Evolutionary conservation across 2,329 filamentous ascomycete genomes (phyloP).

Genomic region (Hypocrella siamensis): DNA sequence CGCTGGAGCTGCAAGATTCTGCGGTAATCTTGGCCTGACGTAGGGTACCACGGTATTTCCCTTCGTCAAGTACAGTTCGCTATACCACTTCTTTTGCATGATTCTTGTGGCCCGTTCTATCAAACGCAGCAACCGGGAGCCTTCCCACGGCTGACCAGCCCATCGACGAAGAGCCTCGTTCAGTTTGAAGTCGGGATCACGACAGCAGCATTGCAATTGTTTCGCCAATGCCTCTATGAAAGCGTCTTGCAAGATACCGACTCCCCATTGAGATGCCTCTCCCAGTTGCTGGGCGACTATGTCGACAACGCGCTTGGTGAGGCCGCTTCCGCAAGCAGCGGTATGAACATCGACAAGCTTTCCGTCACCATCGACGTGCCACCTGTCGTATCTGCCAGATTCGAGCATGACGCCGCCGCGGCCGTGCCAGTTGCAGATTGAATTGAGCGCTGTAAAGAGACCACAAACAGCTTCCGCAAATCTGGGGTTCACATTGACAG

Average conservation of each 20-base stretch:
- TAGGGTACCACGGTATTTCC: constrained; percentile 44
- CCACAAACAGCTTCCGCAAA: constrained; percentile 97
- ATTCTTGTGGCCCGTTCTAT: constrained; percentile 71
- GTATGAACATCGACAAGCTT: constrained; percentile 61
- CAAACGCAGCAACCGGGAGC: constrained; percentile 66
- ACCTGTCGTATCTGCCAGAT: constrained; percentile 62
- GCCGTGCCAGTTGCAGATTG: constrained; percentile 87
- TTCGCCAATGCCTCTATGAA: constrained; percentile 32
- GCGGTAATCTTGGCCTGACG: constrained; percentile 56
- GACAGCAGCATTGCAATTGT: constrained; percentile 27
- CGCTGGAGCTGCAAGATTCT: constrained; percentile 58
- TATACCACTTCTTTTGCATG: constrained; percentile 75
- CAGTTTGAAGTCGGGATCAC: constrained; percentile 19
- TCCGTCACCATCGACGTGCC: constrained; percentile 80
- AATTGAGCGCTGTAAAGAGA: constrained; percentile 85
- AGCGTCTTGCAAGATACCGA: constrained; percentile 46
- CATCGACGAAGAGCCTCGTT: constrained; percentile 35
- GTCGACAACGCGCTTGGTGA: constrained; percentile 79
- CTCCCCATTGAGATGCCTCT: constrained; percentile 78
- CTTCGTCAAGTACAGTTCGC: constrained; percentile 55
- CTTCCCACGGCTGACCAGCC: constrained; percentile 72
- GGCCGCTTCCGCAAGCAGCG: constrained; percentile 50
- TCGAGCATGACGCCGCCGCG: constrained; percentile 73
- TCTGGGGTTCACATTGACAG: constrained; percentile 80
- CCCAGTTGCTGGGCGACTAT: constrained; percentile 79